Base-by-base conservation (phyloP, 2,329 filamentous ascomycete genomes). In the Xylariales sp. region DNA sequence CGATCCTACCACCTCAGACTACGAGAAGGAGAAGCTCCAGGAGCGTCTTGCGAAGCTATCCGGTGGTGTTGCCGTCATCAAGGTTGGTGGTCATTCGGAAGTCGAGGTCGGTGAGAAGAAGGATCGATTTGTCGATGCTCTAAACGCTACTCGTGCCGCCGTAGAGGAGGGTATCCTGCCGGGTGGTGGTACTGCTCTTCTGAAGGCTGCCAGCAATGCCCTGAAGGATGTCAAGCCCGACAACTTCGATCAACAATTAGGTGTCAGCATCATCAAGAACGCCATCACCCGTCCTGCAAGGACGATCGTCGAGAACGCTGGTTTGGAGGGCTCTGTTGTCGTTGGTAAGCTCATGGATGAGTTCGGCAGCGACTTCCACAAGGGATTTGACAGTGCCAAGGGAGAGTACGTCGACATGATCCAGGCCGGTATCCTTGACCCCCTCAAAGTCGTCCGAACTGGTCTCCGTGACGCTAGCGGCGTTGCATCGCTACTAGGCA, bases 21-120 rank as follows among this genome's bases (percentile, higher is more conserved):
- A 98, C 73, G 93, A 98, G 82, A 97, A 96, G 82, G 93, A 98
- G 86, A 98, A 98, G 83, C 88, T 98, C 52, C 93, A 97, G 76
- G 93, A 98, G 78, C 93, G 93, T 73, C 87, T 98, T 48, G 93
- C 93, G 57, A 98, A 98, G 84, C 87, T 98, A 54, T 97, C 93
- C 54, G 93, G 93, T 51, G 93, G 93, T 79, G 93, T 98, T 58
- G 93, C 93, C 57, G 93, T 98, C 70, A 97, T 98, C 80, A 96
- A 95, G 81, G 93, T 98, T 50, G 93, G 93, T 59, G 93, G 93
- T 66, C 80, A 90, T 51, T 97, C 91, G 50, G 93, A 98, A 73
- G 91, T 98, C 52, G 93, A 98, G 78, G 93, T 98, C 44, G 86
- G 90, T 55, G 93, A 98, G 82, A 98, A 98, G 88, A 98, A 98